phyloP scores from a whole-genome alignment of 1,284 basidiomycete genomes.

The Ganoderma multipileum region DNA sequence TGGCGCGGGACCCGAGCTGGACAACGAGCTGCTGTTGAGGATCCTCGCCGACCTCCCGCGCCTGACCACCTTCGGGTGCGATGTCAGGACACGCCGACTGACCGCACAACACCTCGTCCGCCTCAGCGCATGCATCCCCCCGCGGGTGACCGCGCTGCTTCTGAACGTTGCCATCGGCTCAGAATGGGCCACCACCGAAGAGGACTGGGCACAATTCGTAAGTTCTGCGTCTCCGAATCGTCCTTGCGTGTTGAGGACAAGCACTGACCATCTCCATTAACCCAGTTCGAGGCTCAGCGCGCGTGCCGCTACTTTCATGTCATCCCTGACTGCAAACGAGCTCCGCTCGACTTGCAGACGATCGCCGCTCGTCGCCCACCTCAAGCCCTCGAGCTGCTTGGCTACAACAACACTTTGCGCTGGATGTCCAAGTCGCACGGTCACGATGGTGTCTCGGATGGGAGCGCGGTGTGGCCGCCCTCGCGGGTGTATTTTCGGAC shows the following conservation, averaged over 20 bases:
- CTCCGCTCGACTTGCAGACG: neutral
- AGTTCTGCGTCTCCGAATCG: neutral
- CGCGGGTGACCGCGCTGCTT: neutral
- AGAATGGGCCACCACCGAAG: neutral
- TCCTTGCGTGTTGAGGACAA: neutral
- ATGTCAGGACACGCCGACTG: neutral
- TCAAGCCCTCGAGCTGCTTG: neutral
- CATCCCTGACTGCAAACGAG: neutral
- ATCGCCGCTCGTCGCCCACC: neutral
- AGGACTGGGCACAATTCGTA: neutral
- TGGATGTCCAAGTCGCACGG: neutral
- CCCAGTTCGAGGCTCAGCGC: neutral
- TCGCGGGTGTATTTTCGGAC: neutral
- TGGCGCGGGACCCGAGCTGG: neutral
- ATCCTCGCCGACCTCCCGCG: constrained; percentile 1
- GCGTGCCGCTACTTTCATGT: neutral
- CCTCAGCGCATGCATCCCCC: neutral
- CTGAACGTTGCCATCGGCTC: neutral
- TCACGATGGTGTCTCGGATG: neutral
- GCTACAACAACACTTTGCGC: neutral
- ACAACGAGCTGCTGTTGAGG: neutral
- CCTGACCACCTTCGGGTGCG: neutral
- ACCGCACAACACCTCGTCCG: neutral
- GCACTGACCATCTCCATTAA: neutral
- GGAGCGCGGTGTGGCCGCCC: neutral